A percentile compares a stretch with the other conserved stretches of the same genome.
These are phyloP conservation scores for Gorgonomyces haynaldii DNA, from an alignment of 192 early-diverging fungal species.

Conservation along the genomic window DNA sequence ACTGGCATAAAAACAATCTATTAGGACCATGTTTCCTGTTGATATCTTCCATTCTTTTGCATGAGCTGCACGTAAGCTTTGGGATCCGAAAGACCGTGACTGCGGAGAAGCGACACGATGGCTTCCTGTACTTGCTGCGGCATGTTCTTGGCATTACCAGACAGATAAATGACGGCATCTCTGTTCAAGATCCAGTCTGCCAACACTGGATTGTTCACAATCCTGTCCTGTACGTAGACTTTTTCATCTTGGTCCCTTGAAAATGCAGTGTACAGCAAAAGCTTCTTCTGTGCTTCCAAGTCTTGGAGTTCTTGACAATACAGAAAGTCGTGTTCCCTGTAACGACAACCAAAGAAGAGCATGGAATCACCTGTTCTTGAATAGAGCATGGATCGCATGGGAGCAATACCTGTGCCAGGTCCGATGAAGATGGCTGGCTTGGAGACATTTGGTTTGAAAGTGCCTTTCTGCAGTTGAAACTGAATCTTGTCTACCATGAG, in stretches of 20 bases:
- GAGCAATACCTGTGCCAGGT: constrained; percentile 73
- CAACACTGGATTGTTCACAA: constrained; percentile 48
- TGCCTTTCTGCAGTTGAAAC: constrained; percentile 14
- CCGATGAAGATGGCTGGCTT: constrained; percentile 72
- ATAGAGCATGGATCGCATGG: constrained; percentile 62
- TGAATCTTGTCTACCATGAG: constrained; percentile 7
- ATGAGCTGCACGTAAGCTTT: constrained; percentile 55
- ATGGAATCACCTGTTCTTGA: constrained; percentile 33
- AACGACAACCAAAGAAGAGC: constrained; percentile 79
- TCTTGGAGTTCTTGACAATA: constrained; percentile 57
- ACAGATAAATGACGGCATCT: constrained; percentile 55
- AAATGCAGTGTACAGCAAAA: constrained; percentile 66
- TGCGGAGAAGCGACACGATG: constrained; percentile 40
- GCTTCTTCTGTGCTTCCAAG: constrained; percentile 27
- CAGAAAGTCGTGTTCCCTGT: constrained; percentile 58
- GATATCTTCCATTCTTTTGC: constrained; percentile 58
- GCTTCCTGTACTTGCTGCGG: constrained; percentile 58
- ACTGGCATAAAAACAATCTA: constrained; percentile 5
- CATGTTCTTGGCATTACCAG: constrained; percentile 66
- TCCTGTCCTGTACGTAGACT: constrained; percentile 69
- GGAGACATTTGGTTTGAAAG: constrained; percentile 18
- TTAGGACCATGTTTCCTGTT: constrained; percentile 81
- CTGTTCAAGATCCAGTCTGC: constrained; percentile 51
- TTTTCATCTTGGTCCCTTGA: constrained; percentile 78
- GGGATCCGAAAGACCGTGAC: constrained; percentile 39